These are phyloP conservation scores for Dichotomocladium elegans DNA, from an alignment of 371 early-diverging fungal genomes.

Conservation along the genomic window DNA sequence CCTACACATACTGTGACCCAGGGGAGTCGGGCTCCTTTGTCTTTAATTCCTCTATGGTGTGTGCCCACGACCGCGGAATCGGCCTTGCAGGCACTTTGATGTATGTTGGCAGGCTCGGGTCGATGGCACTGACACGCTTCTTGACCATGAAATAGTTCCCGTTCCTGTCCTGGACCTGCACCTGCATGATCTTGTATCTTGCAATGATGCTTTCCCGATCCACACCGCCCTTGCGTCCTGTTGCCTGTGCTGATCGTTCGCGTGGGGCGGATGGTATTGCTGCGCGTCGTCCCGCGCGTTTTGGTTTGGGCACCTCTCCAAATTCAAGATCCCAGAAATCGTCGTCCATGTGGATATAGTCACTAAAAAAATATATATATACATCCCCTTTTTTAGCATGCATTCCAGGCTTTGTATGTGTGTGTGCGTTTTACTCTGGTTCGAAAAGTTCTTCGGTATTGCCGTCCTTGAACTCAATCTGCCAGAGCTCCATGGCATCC, in stretches of 20 bases:
- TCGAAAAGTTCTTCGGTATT: slow-evolving; percentile 72
- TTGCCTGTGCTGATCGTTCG: slow-evolving; percentile 12
- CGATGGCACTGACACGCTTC: slow-evolving; percentile 73
- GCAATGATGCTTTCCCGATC: slow-evolving; percentile 70
- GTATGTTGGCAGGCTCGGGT: slow-evolving; percentile 84
- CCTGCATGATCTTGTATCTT: slow-evolving; percentile 80
- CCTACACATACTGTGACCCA: slow-evolving; percentile 2
- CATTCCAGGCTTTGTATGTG: background rate
- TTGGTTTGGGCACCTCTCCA: slow-evolving; percentile 33
- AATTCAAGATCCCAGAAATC: slow-evolving; percentile 83
- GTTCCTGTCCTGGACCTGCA: slow-evolving; percentile 76
- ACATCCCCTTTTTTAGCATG: background rate
- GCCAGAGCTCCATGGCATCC: slow-evolving; percentile 76
- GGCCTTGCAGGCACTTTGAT: slow-evolving; percentile 82
- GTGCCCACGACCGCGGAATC: slow-evolving; percentile 84
- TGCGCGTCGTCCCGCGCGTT: slow-evolving; percentile 22
- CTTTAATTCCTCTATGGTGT: slow-evolving; percentile 51
- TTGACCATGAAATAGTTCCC: slow-evolving; percentile 80
- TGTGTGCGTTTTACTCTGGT: slow-evolving; percentile 71
- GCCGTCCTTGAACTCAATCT: slow-evolving; percentile 64
- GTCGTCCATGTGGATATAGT: slow-evolving; percentile 79
- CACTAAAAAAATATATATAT: slow-evolving; percentile 35
- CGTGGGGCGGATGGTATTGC: slow-evolving; percentile 23
- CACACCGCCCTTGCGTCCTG: slow-evolving; percentile 26
- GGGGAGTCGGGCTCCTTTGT: slow-evolving; percentile 6